Conservation (phyloP, 2,329 filamentous ascomycete genomes). For the Fusarium newnesense region DNA sequence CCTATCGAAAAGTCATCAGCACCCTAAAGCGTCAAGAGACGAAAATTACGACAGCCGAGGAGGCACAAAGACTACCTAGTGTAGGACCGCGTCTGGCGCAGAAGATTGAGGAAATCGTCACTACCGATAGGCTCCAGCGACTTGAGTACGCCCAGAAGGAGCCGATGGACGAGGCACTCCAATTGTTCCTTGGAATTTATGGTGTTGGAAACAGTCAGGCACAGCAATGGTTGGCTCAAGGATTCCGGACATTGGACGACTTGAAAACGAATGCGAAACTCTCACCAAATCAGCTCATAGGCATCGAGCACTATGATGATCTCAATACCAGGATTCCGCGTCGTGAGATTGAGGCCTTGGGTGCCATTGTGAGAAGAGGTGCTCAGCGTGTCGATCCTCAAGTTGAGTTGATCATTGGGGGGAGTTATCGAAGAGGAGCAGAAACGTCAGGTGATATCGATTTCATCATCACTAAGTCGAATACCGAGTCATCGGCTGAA, state of each 20-base stretch:
- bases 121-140: slow-evolving; percentile 75
- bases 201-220: slow-evolving; percentile 79
- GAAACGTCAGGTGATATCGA: slow-evolving; percentile 84
- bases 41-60: slow-evolving; percentile 73
- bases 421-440: slow-evolving; percentile 86
- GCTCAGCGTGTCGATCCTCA: slow-evolving; percentile 68
- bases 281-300: slow-evolving; percentile 76
- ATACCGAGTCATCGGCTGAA: slow-evolving; percentile 62
- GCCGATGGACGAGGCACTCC: slow-evolving; percentile 71
- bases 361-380: slow-evolving; percentile 68
- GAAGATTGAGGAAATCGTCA: slow-evolving; percentile 91
- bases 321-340: slow-evolving; percentile 83
- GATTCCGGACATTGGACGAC: slow-evolving; percentile 79
- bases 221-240: slow-evolving; percentile 79
- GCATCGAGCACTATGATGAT: slow-evolving; percentile 82
- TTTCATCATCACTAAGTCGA: slow-evolving; percentile 78
- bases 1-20: slow-evolving; percentile 82
- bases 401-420: slow-evolving; percentile 79
- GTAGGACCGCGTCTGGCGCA: slow-evolving; percentile 79
- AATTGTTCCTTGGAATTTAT: slow-evolving; percentile 81
- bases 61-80: slow-evolving; percentile 74
- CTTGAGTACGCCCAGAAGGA: slow-evolving; percentile 78
- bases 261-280: slow-evolving; percentile 70
- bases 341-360: slow-evolving; percentile 77
- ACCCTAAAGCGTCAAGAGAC: slow-evolving; percentile 72